phyloP scores from a whole-genome alignment of 371 early-diverging fungal species.

The Lichtheimia corymbifera region DNA sequence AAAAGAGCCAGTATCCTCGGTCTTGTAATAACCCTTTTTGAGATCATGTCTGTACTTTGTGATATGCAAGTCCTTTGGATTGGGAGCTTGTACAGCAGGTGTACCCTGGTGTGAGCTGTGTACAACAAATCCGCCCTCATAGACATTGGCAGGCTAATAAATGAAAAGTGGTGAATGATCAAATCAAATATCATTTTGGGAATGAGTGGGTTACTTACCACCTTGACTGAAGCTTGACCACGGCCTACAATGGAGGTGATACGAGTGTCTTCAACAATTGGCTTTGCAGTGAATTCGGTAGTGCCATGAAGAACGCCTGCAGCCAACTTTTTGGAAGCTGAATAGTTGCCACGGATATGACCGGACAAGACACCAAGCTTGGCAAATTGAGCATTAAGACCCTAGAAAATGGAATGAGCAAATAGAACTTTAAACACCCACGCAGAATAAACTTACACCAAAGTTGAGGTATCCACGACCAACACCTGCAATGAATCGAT shows the following conservation, averaged over 20 bases:
- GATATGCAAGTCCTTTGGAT: conserved; percentile 24
- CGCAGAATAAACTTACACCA: conserved; percentile 1
- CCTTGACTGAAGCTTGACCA: conserved; percentile 2
- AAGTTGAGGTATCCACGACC: conserved; percentile 21
- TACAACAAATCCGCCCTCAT: conserved; percentile 21
- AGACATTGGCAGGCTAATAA: conserved; percentile 16
- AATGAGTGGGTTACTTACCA: neutral
- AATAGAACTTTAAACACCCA: neutral
- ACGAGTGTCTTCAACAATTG: conserved; percentile 3
- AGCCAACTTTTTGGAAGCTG: conserved; percentile 3
- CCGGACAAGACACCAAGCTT: conserved; percentile 15
- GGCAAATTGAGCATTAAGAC: conserved; percentile 15
- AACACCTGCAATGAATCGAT: conserved; percentile 19
- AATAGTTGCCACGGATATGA: conserved; percentile 14
- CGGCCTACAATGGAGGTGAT: neutral
- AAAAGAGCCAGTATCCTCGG: conserved; percentile 13
- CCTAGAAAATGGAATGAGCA: neutral
- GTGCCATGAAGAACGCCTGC: conserved; percentile 12
- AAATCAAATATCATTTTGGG: neutral
- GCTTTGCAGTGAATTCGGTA: conserved; percentile 7
- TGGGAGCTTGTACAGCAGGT: conserved; percentile 16
- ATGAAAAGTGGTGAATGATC: neutral
- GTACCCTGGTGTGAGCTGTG: conserved; percentile 10
- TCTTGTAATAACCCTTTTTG: conserved; percentile 27
- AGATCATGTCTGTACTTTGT: conserved; percentile 18